A percentile compares a stretch with the other conserved stretches of the same genome.
phyloP scores from a whole-genome alignment of 1,284 basidiomycete genomes.

The Pascua guehoae region DNA sequence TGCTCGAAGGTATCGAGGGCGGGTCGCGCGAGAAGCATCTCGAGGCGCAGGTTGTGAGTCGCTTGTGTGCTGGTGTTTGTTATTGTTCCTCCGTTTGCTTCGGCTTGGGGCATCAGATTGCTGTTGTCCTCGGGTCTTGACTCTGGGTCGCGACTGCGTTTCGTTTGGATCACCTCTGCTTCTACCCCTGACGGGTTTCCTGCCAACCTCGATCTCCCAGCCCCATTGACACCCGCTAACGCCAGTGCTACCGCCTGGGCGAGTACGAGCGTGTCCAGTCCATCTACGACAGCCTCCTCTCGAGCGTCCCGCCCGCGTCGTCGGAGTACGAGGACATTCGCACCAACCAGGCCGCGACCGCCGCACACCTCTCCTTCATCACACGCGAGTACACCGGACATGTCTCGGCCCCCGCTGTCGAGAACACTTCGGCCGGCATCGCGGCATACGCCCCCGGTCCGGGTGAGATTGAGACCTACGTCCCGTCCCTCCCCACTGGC shows the following conservation, averaged over 20 bases:
- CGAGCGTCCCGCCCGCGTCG: conserved; percentile 57
- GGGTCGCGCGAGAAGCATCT: conserved; percentile 69
- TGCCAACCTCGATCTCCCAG: neutral
- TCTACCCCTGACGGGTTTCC: too few species aligned
- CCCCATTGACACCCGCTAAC: neutral
- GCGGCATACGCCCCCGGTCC: conserved; percentile 20
- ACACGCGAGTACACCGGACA: conserved; percentile 61
- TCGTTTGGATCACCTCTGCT: too few species aligned
- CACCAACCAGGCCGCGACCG: conserved; percentile 72
- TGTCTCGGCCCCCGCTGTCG: conserved; percentile 24
- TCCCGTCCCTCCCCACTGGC: conserved; percentile 39
- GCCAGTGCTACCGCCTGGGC: conserved; percentile 70
- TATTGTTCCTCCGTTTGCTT: neutral
- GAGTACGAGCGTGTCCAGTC: conserved; percentile 67
- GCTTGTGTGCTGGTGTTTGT: too few species aligned
- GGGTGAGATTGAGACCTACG: conserved; percentile 36
- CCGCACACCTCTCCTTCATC: conserved; percentile 76
- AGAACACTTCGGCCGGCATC: conserved; percentile 9
- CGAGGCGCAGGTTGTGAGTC: conserved; percentile 74
- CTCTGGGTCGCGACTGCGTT: too few species aligned
- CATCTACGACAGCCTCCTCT: conserved; percentile 69
- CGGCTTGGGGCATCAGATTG: neutral
- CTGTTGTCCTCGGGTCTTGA: too few species aligned
- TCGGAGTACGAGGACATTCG: conserved; percentile 80
- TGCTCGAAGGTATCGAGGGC: conserved; percentile 56